Conservation (phyloP, 306 rosid species). For the Myrica gale region DNA sequence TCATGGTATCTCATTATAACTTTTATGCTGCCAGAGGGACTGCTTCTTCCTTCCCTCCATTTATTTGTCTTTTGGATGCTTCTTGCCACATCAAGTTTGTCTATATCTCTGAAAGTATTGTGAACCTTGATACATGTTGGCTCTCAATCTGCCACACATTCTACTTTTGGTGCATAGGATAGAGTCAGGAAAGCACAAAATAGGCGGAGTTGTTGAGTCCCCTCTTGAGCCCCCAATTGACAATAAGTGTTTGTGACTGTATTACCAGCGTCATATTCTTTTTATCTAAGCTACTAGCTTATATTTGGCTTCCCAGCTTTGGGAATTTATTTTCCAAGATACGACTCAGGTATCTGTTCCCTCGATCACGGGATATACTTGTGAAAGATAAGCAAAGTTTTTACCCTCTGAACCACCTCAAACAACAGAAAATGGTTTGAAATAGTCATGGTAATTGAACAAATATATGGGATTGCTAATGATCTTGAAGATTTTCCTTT, state of each 20-base stretch:
- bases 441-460: too few species aligned
- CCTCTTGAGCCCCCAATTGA: background rate
- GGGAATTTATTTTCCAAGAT: too few species aligned
- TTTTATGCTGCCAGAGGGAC: background rate
- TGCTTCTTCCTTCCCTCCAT: background rate
- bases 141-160: background rate
- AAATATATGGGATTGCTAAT: background rate
- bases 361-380: background rate
- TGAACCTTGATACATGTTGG: background rate
- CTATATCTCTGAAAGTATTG: background rate
- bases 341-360: too few species aligned
- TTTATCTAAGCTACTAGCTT: too few species aligned
- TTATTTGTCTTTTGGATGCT: background rate
- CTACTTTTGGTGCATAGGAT: background rate
- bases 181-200: background rate
- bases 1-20: background rate
- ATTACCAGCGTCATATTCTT: too few species aligned
- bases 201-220: background rate
- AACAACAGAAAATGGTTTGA: background rate
- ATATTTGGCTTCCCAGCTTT: too few species aligned
- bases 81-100: background rate
- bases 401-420: background rate
- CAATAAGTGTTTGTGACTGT: background rate
- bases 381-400: background rate
- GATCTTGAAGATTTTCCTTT: background rate